These are phyloP conservation scores for Trametes gibbosa DNA, from an alignment of 768 basidiomycete genomes.

Conservation along the genomic window DNA sequence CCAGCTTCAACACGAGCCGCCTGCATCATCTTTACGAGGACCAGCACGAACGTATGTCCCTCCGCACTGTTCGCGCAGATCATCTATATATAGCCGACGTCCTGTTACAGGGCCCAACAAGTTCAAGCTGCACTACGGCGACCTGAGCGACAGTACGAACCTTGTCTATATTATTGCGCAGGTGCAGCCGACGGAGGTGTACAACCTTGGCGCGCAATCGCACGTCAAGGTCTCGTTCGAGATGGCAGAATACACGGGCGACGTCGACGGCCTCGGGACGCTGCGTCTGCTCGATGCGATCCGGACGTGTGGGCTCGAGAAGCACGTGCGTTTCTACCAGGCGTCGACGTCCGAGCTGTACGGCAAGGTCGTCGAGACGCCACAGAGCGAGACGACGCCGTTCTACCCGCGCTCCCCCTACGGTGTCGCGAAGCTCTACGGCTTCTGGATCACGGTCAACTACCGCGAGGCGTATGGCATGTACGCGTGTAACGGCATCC, in stretches of 20 bases:
- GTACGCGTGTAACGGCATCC: conserved; percentile 94
- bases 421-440: conserved; percentile 92
- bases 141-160: conserved; percentile 94
- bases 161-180: conserved; percentile 95
- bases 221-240: conserved; percentile 99
- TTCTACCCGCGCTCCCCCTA: conserved; percentile 99
- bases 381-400: conserved; percentile 93
- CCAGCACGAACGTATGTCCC: conserved; percentile 78
- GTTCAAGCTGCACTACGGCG: conserved; percentile 87
- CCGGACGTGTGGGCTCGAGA: conserved; percentile 91
- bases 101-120: conserved; percentile 56
- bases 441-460: conserved; percentile 88
- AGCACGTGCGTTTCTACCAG: conserved; percentile 94
- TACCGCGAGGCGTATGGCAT: conserved; percentile 95
- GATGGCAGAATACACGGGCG: conserved; percentile 98
- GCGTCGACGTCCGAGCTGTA: conserved; percentile 97
- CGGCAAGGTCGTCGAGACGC: conserved; percentile 94
- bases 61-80: background rate
- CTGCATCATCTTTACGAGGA: conserved; percentile 92
- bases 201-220: conserved; percentile 96
- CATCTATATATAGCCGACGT: background rate
- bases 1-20: conserved; percentile 96
- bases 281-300: conserved; percentile 94
- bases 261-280: conserved; percentile 94
- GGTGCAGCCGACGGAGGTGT: conserved; percentile 93